Conservation (phyloP, 2,329 filamentous ascomycete species). For the Aspergillus proliferans region DNA sequence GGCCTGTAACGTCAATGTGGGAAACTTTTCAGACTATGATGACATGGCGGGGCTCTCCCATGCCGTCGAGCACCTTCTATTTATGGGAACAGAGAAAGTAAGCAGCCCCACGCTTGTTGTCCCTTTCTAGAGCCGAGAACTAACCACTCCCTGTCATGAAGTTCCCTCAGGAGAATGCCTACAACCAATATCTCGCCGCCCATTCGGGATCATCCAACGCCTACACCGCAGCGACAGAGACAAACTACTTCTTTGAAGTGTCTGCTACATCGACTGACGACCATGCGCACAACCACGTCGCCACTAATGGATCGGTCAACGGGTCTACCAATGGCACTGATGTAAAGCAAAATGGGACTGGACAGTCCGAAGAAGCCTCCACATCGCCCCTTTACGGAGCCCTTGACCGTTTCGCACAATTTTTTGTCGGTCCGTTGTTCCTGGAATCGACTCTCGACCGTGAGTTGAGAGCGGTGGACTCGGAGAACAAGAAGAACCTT, state of each 20-base stretch:
- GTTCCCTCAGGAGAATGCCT: slow-evolving; percentile 92
- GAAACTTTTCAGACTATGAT: slow-evolving; percentile 85
- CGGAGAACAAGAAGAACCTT: slow-evolving; percentile 95
- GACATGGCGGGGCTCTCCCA: slow-evolving; percentile 94
- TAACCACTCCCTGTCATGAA: slow-evolving; percentile 21
- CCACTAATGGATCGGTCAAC: slow-evolving; percentile 19
- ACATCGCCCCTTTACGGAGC: slow-evolving; percentile 68
- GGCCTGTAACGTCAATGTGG: slow-evolving; percentile 90
- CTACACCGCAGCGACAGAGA: slow-evolving; percentile 87
- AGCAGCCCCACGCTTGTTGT: slow-evolving; percentile 7
- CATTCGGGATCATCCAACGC: slow-evolving; percentile 92
- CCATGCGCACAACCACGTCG: slow-evolving; percentile 24
- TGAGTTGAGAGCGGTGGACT: slow-evolving; percentile 83
- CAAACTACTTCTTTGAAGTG: slow-evolving; percentile 97
- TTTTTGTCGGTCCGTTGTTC: slow-evolving; percentile 86
- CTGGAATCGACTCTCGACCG: slow-evolving; percentile 77
- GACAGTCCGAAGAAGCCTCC: slow-evolving; percentile 7
- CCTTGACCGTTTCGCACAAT: slow-evolving; percentile 86
- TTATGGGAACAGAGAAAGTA: slow-evolving; percentile 97
- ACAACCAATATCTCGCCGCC: slow-evolving; percentile 83
- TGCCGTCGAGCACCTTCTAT: slow-evolving; percentile 90
- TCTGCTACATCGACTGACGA: slow-evolving; percentile 60
- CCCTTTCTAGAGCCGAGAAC: not conserved
- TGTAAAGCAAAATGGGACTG: slow-evolving; percentile 9
- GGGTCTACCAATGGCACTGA: slow-evolving; percentile 19